phyloP scores from a whole-genome alignment of 306 rosid species.

The Prunus fruticosa region DNA sequence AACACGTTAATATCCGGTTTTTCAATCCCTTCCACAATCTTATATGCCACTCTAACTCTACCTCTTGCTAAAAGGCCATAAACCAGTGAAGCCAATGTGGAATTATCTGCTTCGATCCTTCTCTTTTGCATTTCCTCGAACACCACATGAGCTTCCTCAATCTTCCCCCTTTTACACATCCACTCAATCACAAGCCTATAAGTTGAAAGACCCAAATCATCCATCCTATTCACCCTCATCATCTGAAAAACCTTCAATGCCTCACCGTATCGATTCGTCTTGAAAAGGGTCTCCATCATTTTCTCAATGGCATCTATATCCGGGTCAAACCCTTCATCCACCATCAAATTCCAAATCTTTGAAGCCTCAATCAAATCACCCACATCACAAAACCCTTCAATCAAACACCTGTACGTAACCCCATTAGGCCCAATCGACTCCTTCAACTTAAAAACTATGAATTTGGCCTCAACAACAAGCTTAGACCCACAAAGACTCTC shows the following conservation, averaged over 20 bases:
- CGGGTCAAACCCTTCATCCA: constrained; percentile 65
- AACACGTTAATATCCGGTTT: constrained; percentile 44
- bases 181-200: constrained; percentile 60
- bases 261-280: constrained; percentile 47
- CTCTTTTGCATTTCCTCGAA: constrained; percentile 72
- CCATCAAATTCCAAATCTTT: constrained; percentile 78
- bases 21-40: constrained; percentile 27
- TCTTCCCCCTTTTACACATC: constrained; percentile 65
- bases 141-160: constrained; percentile 38
- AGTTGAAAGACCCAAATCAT: constrained; percentile 51
- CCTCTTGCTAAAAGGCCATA: constrained; percentile 62
- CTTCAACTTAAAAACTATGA: constrained; percentile 53
- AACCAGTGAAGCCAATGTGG: constrained; percentile 40
- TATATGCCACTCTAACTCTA: constrained; percentile 56
- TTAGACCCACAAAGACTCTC: constrained; percentile 47
- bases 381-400: constrained; percentile 59
- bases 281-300: constrained; percentile 68
- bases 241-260: constrained; percentile 64
- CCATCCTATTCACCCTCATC: constrained; percentile 59
- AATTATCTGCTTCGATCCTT: constrained; percentile 46
- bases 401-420: constrained; percentile 47
- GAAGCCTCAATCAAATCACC: constrained; percentile 79
- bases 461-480: constrained; percentile 67
- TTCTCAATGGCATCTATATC: constrained; percentile 52
- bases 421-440: constrained; percentile 53